Base-by-base conservation (phyloP, 306 rosid genomes). In the Rosa rugosa region DNA sequence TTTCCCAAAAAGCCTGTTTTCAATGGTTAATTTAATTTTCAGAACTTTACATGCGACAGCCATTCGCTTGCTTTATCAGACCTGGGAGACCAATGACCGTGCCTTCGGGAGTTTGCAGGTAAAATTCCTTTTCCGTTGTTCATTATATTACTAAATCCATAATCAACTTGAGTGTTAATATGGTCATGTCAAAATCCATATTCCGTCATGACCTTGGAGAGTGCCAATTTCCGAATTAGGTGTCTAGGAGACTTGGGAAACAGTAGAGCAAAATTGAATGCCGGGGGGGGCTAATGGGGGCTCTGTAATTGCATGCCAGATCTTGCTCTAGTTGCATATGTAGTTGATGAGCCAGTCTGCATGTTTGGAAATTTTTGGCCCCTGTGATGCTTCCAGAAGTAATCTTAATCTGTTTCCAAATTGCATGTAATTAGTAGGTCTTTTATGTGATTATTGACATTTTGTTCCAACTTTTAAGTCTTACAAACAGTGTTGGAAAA, bases 41-140 rank as follows among this genome's bases (percentile, higher is more conserved):
- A 95, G 99, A 83, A 78, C 91, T 1, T 84, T 95, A 81, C 86
- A 88, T 85, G 92, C 98, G 75, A 90, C 93, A 36, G 98, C 97
- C 49, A 85, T 80, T 75, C 92, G 98, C 80, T 85, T 95, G 87
- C 94, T 95, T 44, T 95, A 97, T 84, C 97, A 82, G 85, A 92
- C 98, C 75, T 95, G 99, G 99, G 99, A 95, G 85, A 87, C 73
- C 83, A 91, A 95, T 82, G 98, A 92, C 79, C 90, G 99, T 80
- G 93, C 91, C 81, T 92, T 95, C 80, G 91, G 91, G 49, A 95
- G 85, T 91, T 88, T 95, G 88, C 98, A 95, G 80, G 99, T 95
- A 79, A 89, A 88, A 70, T 60, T 78, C 68, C 65, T 53, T 23
- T 69, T 59, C 44, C 44, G 56, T 72, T 45, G n/a, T 84, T 83